These are phyloP conservation scores for Leccinum ochraceum DNA, from an alignment of 768 basidiomycete genomes.

Conservation along the genomic window DNA sequence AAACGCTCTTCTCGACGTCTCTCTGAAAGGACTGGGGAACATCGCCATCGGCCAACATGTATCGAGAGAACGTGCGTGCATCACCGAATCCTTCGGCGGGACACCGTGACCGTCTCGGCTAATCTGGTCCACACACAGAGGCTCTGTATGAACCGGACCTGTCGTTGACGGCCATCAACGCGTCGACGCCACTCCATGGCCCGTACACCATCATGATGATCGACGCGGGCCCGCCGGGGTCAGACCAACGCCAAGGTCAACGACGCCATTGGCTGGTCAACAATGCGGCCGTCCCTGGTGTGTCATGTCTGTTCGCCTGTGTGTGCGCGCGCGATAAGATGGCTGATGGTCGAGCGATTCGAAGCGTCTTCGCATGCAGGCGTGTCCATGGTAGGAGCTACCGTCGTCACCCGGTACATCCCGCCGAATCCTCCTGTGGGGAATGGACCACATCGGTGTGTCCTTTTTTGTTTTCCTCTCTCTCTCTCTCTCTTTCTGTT, in stretches of 20 bases:
- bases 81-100: background rate
- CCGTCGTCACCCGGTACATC: constrained; percentile 62
- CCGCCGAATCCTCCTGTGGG: constrained; percentile 71
- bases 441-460: constrained; percentile 72
- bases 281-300: constrained; percentile 51
- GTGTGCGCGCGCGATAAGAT: background rate
- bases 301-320: constrained; percentile 12
- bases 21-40: constrained; percentile 48
- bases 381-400: constrained; percentile 46
- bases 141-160: constrained; percentile 55
- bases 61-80: constrained; percentile 53
- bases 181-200: constrained; percentile 45
- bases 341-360: background rate
- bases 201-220: constrained; percentile 73
- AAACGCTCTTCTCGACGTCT: constrained; percentile 52
- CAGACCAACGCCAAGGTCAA: constrained; percentile 55
- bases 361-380: constrained; percentile 30
- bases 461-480: background rate
- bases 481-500: too few species aligned
- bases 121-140: constrained; percentile 42
- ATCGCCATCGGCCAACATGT: constrained; percentile 61
- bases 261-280: constrained; percentile 85
- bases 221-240: constrained; percentile 70
- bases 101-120: background rate
- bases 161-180: constrained; percentile 50